Evolutionary conservation across 2,329 filamentous ascomycete genomes (phyloP), one percentile per base, ranked within the genome.

Genomic region (Huntiella savannae): DNA sequence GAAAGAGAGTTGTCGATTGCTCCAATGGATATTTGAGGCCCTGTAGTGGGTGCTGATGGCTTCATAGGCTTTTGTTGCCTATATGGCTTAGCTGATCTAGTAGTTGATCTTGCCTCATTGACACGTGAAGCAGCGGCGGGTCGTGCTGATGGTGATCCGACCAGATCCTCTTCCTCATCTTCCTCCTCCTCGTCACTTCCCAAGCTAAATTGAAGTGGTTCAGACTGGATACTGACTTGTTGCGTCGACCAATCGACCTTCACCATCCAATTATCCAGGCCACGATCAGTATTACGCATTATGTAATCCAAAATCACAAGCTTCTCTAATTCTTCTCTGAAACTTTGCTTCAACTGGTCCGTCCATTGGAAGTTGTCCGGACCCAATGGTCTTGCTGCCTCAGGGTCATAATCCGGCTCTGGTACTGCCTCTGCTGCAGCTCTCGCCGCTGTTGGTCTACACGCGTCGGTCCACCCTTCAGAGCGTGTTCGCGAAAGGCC

Each of bases 231-330:
- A 5, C 82, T 84, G 10, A 91, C 88, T 55, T 81, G 74, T 56
- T 91, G 77, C 2, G 73, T 77, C 54, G 85, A 74, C 70, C 78
- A 84, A 60, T 98, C 87, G 32, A 98, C 83, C 60, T 85, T 91
- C 58, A 98, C 86, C 91, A 98, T 98, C 91, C 91, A 98, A 56
- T 98, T 98, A 60, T 98, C 91, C 48, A 95, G 68, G 1, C 91
- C 91, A 62, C 91, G 75, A 60, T 98, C 91, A 1, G 91, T 98
- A 58, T 98, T 98, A 49, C 91, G 77, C 91, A 98, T 98, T 52
- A 98, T 93, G 59, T 98, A 98, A 62, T 98, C 91, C 53, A 98
- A 63, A 56, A 98, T 93, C 16, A 98, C 92, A 5, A 98, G 69
- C 62, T 95, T 96, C 63, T 98, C 91, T 41, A 98, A 70, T 63